Evolutionary conservation across 2,329 filamentous ascomycete species (phyloP).

Genomic region (Volutella citrinella): DNA sequence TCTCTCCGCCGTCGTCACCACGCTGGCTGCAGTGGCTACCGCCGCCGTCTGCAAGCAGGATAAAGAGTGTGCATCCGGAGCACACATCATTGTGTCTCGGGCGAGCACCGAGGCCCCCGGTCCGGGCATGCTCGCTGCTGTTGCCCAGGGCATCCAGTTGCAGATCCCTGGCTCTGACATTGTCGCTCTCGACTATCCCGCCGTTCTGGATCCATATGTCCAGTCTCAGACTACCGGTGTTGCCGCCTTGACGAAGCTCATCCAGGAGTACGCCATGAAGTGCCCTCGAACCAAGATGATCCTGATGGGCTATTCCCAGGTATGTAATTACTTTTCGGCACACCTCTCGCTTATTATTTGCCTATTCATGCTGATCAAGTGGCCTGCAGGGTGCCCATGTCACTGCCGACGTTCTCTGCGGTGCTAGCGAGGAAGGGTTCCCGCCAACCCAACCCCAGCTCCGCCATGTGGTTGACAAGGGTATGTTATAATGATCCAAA

Average conservation of each 20-base stretch:
- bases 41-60: not conserved
- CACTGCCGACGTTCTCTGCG: slow-evolving; percentile 19
- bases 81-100: slow-evolving; percentile 19
- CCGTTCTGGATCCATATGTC: slow-evolving; percentile 12
- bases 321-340: not conserved
- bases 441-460: slow-evolving; percentile 13
- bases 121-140: slow-evolving; percentile 18
- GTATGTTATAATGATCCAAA: slow-evolving; percentile 2
- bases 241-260: slow-evolving; percentile 2
- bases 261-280: slow-evolving; percentile 8
- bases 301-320: slow-evolving; percentile 22
- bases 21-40: not conserved
- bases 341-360: fast-evolving
- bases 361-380: not conserved
- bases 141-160: slow-evolving; percentile 11
- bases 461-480: slow-evolving; percentile 6
- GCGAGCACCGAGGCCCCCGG: slow-evolving; percentile 18
- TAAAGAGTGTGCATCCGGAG: slow-evolving; percentile 11
- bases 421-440: slow-evolving; percentile 18
- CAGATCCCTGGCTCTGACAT: slow-evolving; percentile 12
- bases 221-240: slow-evolving; percentile 19
- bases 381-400: slow-evolving; percentile 19
- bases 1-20: not conserved
- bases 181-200: slow-evolving; percentile 15
- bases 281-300: slow-evolving; percentile 20